phyloP scores from a whole-genome alignment of 2,329 filamentous ascomycete genomes.

The Beauveria bassiana region DNA sequence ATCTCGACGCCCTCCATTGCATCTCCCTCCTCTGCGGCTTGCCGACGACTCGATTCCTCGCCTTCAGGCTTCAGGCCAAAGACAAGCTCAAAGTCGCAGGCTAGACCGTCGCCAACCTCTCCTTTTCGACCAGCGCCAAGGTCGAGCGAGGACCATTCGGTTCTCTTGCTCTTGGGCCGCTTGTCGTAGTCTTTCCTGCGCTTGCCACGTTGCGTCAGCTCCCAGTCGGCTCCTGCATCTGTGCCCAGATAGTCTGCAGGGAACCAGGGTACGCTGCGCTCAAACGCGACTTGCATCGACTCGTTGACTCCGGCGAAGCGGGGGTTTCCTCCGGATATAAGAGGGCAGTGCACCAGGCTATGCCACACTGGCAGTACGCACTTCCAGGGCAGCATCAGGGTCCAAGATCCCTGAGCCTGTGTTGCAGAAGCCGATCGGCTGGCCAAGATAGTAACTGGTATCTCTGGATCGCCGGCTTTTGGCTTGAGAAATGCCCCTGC shows the following conservation, averaged over 20 bases:
- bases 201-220: slow-evolving; percentile 54
- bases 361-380: slow-evolving; percentile 84
- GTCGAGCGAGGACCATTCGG: slow-evolving; percentile 66
- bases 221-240: slow-evolving; percentile 70
- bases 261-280: slow-evolving; percentile 72
- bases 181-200: slow-evolving; percentile 23
- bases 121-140: slow-evolving; percentile 68
- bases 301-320: slow-evolving; percentile 78
- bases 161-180: slow-evolving; percentile 65
- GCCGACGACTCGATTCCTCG: not conserved
- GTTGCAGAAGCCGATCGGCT: slow-evolving; percentile 40
- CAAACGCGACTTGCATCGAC: slow-evolving; percentile 71
- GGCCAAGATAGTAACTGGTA: slow-evolving; percentile 67
- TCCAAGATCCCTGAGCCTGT: slow-evolving; percentile 66
- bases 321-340: slow-evolving; percentile 72
- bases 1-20: slow-evolving; percentile 7
- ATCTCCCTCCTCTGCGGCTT: slow-evolving; percentile 1
- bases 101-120: slow-evolving; percentile 74
- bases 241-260: slow-evolving; percentile 79
- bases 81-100: slow-evolving; percentile 75
- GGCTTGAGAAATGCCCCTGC: slow-evolving; percentile 57
- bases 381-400: slow-evolving; percentile 80
- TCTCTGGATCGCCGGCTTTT: slow-evolving; percentile 57
- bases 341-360: slow-evolving; percentile 70
- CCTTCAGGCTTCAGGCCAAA: slow-evolving; percentile 28